These are phyloP conservation scores for Stygiomarasmius scandens DNA, from an alignment of 1,284 basidiomycete genomes.

Conservation along the genomic window DNA sequence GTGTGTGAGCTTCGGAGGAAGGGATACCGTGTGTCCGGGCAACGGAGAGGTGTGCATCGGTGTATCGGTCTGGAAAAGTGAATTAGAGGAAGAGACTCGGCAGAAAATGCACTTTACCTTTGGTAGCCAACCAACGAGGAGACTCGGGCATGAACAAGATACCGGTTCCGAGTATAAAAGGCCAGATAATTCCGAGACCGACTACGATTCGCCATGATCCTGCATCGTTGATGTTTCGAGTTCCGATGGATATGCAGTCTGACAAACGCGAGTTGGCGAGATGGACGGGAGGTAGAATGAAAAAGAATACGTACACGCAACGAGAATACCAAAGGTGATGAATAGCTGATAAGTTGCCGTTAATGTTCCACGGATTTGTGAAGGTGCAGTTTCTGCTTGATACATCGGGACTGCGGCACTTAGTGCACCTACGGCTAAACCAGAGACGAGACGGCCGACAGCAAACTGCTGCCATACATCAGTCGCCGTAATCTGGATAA, in stretches of 20 bases:
- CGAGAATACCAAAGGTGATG: conserved; percentile 78
- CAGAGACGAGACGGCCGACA: conserved; percentile 72
- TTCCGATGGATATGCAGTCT: conserved; percentile 65
- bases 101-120: conserved; percentile 32
- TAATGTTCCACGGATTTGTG: conserved; percentile 76
- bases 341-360: conserved; percentile 75
- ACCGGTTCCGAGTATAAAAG: conserved; percentile 63
- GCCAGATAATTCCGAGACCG: conserved; percentile 73
- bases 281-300: not conserved
- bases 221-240: conserved; percentile 47
- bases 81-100: not conserved
- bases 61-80: conserved; percentile 17
- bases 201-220: conserved; percentile 72
- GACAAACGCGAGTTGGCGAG: not conserved
- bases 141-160: conserved; percentile 80
- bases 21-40: conserved; percentile 60
- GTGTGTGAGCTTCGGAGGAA: conserved; percentile 36
- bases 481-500: conserved; percentile 58
- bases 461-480: conserved; percentile 64
- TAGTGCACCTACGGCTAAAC: conserved; percentile 71
- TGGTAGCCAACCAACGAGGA: conserved; percentile 67
- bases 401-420: conserved; percentile 82
- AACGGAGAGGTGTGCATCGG: conserved; percentile 56
- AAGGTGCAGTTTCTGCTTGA: conserved; percentile 77
- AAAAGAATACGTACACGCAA: conserved; percentile 56